Base-by-base conservation (phyloP, 495 filamentous ascomycete species). In the Neurospora sp. region DNA sequence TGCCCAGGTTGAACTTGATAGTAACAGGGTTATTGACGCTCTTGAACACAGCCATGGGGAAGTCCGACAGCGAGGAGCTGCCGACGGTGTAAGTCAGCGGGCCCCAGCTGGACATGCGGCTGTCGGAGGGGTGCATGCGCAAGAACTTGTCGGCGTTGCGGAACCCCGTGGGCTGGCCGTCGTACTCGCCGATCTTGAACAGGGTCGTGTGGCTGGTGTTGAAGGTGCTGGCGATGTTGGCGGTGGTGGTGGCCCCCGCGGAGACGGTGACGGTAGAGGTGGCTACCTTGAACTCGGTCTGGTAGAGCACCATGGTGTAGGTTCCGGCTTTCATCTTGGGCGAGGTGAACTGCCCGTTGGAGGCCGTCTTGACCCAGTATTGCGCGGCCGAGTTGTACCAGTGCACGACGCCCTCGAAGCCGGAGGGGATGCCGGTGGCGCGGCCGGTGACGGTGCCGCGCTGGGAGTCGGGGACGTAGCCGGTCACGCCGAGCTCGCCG, bases 11-110 rank as follows among this genome's bases (percentile, higher is more conserved):
- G 76, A 91, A 89, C 38, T 81, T 83, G 78, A 92, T 91, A 0
- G 86, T 91, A 18, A 89, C 82, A 0, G 89, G 88, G 70, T 84
- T 86, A 78, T 91, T 91, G 20, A 88, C 85, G 70, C 76, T 79
- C 78, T 90, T 88, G 82, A 91, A 89, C 42, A 90, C 74, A 0
- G 89, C 89, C 90, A 92, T 91, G 11, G 89, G 90, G 79, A 91
- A 89, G 48, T 86, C 83, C 2, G 76, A 76, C 4, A 87, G 76
- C 7, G 79, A 72, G 6, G 84, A 86, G 27, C 81, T 82, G 22
- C 89, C 90, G 22, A 89, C 84, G 8, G 87, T 90, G 78, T 89
- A 90, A 3, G 89, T 90, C 7, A 82, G 70, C 0, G 89, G 85
- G 2, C 81, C 81, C 90, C 89, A 92, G 73, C 80, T 77, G 22